Evolutionary conservation across 148 eudicot species (phyloP).

Genomic region (Nepenthes gracilis): DNA sequence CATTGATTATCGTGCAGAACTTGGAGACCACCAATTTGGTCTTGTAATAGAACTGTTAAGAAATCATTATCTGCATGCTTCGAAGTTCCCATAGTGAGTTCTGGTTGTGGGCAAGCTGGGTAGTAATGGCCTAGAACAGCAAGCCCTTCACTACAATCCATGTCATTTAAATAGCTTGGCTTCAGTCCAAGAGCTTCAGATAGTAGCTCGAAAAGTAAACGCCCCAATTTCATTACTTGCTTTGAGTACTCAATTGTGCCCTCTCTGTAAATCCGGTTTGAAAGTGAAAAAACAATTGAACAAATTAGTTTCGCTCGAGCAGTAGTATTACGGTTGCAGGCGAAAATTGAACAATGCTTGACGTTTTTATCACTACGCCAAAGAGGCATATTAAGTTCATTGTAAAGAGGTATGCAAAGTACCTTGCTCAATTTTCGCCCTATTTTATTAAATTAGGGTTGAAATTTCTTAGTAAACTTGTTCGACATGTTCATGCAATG

Average conservation of each 20-base stretch:
- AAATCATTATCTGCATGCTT: conserved; percentile 22
- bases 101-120: conserved; percentile 30
- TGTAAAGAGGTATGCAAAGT: too few relatives aligned
- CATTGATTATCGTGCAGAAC: conserved; percentile 15
- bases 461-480: too few relatives aligned
- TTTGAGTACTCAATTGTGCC: conserved; percentile 14
- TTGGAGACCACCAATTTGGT: conserved; percentile 24
- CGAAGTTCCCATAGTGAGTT: conserved; percentile 14
- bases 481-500: too few relatives aligned
- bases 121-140: conserved; percentile 16
- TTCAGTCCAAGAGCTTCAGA: conserved; percentile 29
- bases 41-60: conserved; percentile 22
- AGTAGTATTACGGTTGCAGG: too few relatives aligned
- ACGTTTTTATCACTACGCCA: too few relatives aligned
- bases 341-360: too few relatives aligned
- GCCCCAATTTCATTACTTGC: conserved; percentile 20
- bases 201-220: conserved; percentile 10
- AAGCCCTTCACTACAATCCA: conserved; percentile 16
- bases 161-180: conserved; percentile 14
- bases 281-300: neutral
- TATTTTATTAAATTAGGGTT: too few relatives aligned
- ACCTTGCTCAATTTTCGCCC: too few relatives aligned
- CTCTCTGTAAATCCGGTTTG: conserved; percentile 26
- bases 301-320: too few relatives aligned
- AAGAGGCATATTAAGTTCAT: too few relatives aligned